These are phyloP conservation scores for Chlorophyllum brunneum DNA, from an alignment of 768 basidiomycete species.

Conservation along the genomic window DNA sequence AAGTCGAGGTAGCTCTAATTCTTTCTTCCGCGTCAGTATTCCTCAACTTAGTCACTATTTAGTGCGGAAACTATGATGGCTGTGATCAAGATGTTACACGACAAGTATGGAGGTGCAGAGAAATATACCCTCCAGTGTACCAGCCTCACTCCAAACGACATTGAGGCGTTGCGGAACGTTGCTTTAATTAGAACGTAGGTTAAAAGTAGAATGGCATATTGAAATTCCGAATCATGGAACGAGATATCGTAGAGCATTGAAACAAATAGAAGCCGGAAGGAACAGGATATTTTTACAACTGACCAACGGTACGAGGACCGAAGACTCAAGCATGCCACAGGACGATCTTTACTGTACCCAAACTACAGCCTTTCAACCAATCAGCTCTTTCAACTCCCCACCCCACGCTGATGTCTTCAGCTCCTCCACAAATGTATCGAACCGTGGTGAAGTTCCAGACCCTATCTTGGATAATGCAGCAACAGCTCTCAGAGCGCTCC, in stretches of 20 bases:
- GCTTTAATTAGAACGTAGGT: background rate
- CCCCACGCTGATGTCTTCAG: conserved; percentile 66
- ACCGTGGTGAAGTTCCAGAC: conserved; percentile 59
- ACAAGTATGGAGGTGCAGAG: conserved; percentile 34
- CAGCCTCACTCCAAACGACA: conserved; percentile 18
- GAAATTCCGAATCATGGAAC: too few species aligned
- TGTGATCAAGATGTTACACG: conserved; percentile 25
- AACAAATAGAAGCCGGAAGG: too few species aligned
- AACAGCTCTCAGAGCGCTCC: conserved; percentile 84
- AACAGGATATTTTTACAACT: background rate
- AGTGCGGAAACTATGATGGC: conserved; percentile 35
- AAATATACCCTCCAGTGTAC: conserved; percentile 28
- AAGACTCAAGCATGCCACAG: too few species aligned
- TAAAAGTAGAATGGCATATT: too few species aligned
- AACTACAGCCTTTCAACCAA: too few species aligned
- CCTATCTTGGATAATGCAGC: conserved; percentile 81
- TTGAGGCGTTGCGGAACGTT: background rate
- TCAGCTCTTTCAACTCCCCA: conserved; percentile 62
- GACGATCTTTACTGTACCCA: too few species aligned
- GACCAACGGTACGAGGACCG: background rate
- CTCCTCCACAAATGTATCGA: conserved; percentile 78
- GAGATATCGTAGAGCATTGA: too few species aligned
- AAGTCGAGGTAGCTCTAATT: conserved; percentile 25
- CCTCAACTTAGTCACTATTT: background rate
- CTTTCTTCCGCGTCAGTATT: background rate